Evolutionary conservation across 306 rosid species (phyloP), one percentile per base, ranked within the genome.

Genomic region (Vigna reflexopilosa): DNA sequence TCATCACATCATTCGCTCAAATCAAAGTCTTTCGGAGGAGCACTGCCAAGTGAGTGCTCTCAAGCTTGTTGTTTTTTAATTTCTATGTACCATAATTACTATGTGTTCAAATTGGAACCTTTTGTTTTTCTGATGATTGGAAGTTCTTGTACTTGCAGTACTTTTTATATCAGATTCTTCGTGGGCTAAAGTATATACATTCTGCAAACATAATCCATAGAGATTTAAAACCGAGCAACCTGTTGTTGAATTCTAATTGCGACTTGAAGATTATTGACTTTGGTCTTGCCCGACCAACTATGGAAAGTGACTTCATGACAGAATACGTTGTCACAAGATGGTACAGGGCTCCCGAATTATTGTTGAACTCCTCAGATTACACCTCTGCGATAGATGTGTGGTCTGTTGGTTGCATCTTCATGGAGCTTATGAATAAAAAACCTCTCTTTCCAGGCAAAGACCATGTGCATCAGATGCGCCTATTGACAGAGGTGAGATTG

Each of bases 271-370:
- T 94, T 47, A 89, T 91, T 55, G 98, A 94, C 83, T 94, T 94
- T 79, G 98, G 98, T 47, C 98, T 94, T 14, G 98, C 98, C 7
- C 88, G 98, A 19, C 96, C 96, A 9, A 82, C 92, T 48, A 42
- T 92, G 9, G 98, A 94, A 87, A 90, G 79, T 71, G 98, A 94
- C 84, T 77, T 82, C 72, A 87, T 94, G 98, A 94, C 98, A 3
- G 98, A 94, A 63, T 94, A 94, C 77, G 98, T 94, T 44, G 98
- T 94, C 81, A 94, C 98, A 50, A 87, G 98, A 85, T 94, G 98
- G 97, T 94, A 94, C 52, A 92, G 98, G 84, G 98, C 98, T 62
- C 98, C 98, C 16, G 98, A 94, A 73, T 83, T 94, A 48, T 82
- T 94, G 82, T 87, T 94, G 95, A 94, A 92, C 83, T 93, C 98